Base-by-base conservation (phyloP, 164 flowering plant genomes). In the Liriodendron chinense region DNA sequence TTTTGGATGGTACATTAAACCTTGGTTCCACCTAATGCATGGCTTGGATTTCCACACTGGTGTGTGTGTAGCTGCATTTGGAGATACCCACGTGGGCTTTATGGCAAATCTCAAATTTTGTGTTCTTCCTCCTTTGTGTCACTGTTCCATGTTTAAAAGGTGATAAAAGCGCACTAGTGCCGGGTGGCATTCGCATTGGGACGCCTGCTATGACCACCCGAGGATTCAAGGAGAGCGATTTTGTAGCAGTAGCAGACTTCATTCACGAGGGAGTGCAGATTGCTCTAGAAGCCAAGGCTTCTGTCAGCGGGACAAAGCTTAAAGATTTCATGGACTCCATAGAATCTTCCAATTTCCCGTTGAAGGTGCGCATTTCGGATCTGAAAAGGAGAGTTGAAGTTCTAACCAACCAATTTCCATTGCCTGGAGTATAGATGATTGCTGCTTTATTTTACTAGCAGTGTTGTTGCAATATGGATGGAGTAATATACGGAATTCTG, bases 161-260 rank as follows among this genome's bases (percentile, higher is more conserved):
- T 59, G 97, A 95, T 75, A 92, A 90, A 79, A 95, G 99, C 66
- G 97, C 98, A 23, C 76, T 88, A 48, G 93, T 93, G 9, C 98
- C 98, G 0, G 98, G 98, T 20, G 98, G 98, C 47, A 91, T 95
- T 53, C 93, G 98, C 72, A 91, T 95, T 65, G 98, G 98, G 12
- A 78, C 98, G n/a, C 98, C 98, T 22, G 98, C 98, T 2, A 87
- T 95, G 96, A 93, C 96, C 1, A 95, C 98, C n/a, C 82, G 98
- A 82, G 89, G 92, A 61, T 88, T 95, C 71, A 78, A 83, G 0
- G 94, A 93, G 81, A 81, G 87, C 47, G 98, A 93, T 22, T 95
- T 95, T 73, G 47, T 76, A 22, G 82, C 88, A 47, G 82, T 82
- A 48, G 98, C 97, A 49, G 93, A 95, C 70, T 88, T 90, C 65